A percentile compares a stretch with the other conserved stretches of the same genome.
These are phyloP conservation scores for Moringa oleifera DNA, from an alignment of 345 rosid species.

Conservation along the genomic window DNA sequence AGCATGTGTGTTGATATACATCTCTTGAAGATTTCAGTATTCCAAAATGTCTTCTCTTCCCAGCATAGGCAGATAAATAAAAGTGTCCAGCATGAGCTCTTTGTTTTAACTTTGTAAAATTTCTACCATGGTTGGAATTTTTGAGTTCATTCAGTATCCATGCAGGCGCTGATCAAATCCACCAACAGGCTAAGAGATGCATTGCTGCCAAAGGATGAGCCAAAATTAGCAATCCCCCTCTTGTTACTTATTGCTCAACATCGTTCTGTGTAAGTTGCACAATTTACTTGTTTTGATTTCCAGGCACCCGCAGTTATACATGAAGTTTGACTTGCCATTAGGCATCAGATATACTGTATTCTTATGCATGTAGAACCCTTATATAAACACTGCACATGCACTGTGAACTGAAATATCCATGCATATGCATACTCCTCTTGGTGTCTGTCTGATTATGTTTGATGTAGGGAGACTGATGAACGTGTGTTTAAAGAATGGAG, in stretches of 20 bases:
- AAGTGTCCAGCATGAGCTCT: too few species aligned
- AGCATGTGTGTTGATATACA: too few species aligned
- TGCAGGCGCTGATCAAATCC: constrained; percentile 94
- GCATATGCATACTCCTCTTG: neutral
- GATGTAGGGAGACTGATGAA: too few species aligned
- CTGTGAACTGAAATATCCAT: neutral
- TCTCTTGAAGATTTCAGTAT: too few species aligned
- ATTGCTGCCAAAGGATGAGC: constrained; percentile 90
- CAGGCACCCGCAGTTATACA: neutral
- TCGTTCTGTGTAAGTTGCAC: constrained; percentile 77
- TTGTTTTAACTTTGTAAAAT: too few species aligned
- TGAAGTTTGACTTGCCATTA: neutral
- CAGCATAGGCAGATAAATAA: too few species aligned
- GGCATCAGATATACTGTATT: neutral
- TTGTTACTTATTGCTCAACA: constrained; percentile 92
- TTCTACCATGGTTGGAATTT: too few species aligned
- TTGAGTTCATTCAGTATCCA: neutral
- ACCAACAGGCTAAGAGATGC: constrained; percentile 90
- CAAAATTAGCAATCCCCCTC: constrained; percentile 86
- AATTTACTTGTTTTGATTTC: neutral
- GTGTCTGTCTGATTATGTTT: too few species aligned
- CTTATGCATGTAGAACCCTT: neutral
- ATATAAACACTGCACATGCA: neutral
- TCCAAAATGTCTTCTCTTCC: too few species aligned
- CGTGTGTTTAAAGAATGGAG: too few species aligned